Base-by-base conservation (phyloP, 495 filamentous ascomycete species). In the Lindgomyces ingoldianus region DNA sequence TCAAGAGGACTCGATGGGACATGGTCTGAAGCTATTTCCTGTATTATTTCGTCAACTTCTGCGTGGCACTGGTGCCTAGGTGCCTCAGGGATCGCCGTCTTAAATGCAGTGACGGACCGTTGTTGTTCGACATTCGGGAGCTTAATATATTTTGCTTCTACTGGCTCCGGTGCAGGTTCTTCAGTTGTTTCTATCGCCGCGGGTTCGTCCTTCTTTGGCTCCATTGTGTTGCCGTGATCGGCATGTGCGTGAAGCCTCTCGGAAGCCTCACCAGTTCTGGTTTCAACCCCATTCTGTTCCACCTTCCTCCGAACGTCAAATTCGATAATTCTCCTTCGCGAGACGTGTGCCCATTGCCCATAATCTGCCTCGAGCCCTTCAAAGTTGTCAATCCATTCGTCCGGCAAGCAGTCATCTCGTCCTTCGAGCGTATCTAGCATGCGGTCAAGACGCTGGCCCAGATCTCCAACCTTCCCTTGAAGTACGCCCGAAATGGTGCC, bases 341-440 rank as follows among this genome's bases (percentile, higher is more conserved):
- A 75, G 29, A 73, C 71, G 24, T 74, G 70, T 14, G 84, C 85
- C 95, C 94, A 98, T 14, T 83, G 78, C 8, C 84, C 83, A 75
- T 92, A 96, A n/a, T 88, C 83, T 11, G 83, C 79, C 70, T 98
- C 95, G 14, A 96, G 75, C 0, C 74, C 73, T 72, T 98, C 95
- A 69, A 98, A 83, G 6, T 86, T 80, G 59, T 93, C 90, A 48
- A 97, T 84, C 95, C 95, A 98, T 19, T 76, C 70, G 30, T 96
- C 91, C 0, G 94, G 94, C 10, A 98, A 73, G 2, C 88, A 88
- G 67, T 98, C 94, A 55, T 87, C 80, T 25, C 85, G 81, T 4
- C 90, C 91, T 72, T 96, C 94, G 10, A 98, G 77, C 10, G 84
- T 79, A 69, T 98, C 93, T 6, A 98, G 81, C 81, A 95, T 89